phyloP scores from a whole-genome alignment of 2,329 filamentous ascomycete genomes.

The Aspergillus fumigatus region DNA sequence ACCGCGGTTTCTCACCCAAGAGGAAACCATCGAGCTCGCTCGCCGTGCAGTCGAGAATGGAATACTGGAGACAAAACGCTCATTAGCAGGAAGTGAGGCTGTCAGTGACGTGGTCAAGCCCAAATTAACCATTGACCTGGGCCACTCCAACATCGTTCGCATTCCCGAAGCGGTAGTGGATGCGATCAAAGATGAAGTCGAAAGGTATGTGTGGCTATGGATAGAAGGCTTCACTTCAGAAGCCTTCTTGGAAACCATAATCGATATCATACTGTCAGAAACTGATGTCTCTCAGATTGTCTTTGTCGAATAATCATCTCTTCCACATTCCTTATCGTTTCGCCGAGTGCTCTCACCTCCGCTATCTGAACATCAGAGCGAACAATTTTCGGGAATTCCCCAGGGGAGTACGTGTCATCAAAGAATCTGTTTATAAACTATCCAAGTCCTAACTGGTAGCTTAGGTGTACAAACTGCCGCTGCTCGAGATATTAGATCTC shows the following conservation, averaged over 20 bases:
- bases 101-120: slow-evolving; percentile 45
- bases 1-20: slow-evolving; percentile 33
- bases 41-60: slow-evolving; percentile 44
- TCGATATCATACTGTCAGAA: not conserved
- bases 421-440: not conserved
- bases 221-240: not conserved
- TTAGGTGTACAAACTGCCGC: slow-evolving; percentile 78
- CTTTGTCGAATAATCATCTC: slow-evolving; percentile 50
- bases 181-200: slow-evolving; percentile 50
- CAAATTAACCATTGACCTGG: slow-evolving; percentile 49
- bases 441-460: slow-evolving; percentile 14
- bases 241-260: not conserved
- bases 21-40: slow-evolving; percentile 45
- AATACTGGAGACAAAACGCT: slow-evolving; percentile 45
- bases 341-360: slow-evolving; percentile 45
- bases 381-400: slow-evolving; percentile 58
- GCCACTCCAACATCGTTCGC: slow-evolving; percentile 45
- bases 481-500: slow-evolving; percentile 88
- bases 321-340: slow-evolving; percentile 46
- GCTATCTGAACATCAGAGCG: slow-evolving; percentile 47
- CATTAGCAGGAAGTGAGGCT: slow-evolving; percentile 42
- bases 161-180: slow-evolving; percentile 49
- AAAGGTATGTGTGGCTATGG: slow-evolving; percentile 36
- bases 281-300: slow-evolving; percentile 36
- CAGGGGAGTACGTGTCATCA: slow-evolving; percentile 49